Conservation (phyloP, 2,329 filamentous ascomycete species). For the Botrytis paeoniae region DNA sequence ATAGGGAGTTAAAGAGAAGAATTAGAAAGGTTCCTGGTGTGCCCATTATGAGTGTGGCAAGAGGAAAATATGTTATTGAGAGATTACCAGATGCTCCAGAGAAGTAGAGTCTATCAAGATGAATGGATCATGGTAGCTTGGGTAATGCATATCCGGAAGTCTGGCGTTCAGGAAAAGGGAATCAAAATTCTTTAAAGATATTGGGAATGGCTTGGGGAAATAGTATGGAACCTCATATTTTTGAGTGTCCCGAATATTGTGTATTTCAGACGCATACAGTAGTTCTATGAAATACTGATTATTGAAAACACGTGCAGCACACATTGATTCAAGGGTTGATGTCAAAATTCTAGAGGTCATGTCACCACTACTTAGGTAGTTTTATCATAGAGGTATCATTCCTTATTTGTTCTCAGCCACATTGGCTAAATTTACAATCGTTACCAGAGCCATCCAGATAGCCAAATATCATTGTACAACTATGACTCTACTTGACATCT, state of each 20-base stretch:
- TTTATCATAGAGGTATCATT: not conserved
- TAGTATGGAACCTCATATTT: not conserved
- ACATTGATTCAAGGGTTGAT: not conserved
- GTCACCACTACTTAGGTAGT: not conserved
- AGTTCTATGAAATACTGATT: not conserved
- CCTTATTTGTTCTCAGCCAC: not conserved
- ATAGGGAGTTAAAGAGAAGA: conserved; percentile 76
- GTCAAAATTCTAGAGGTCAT: not conserved
- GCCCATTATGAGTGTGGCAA: conserved; percentile 71
- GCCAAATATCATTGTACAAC: too few relatives aligned
- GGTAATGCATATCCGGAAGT: conserved; percentile 14
- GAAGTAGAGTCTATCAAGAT: conserved; percentile 27
- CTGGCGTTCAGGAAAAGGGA: conserved; percentile 13
- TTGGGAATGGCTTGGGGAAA: not conserved
- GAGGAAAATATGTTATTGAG: conserved; percentile 94
- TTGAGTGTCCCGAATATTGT: not conserved
- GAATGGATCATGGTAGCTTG: not conserved
- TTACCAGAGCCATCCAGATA: too few relatives aligned
- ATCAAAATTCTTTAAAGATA: conserved; percentile 3
- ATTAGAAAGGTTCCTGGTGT: conserved; percentile 68
- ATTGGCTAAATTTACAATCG: too few relatives aligned
- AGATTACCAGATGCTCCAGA: conserved; percentile 81
- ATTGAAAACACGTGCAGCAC: not conserved
- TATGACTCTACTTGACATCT: not conserved
- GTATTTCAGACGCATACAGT: not conserved